Evolutionary conservation across 345 rosid species (phyloP).

Genomic region (Bretschneidera sinensis): DNA sequence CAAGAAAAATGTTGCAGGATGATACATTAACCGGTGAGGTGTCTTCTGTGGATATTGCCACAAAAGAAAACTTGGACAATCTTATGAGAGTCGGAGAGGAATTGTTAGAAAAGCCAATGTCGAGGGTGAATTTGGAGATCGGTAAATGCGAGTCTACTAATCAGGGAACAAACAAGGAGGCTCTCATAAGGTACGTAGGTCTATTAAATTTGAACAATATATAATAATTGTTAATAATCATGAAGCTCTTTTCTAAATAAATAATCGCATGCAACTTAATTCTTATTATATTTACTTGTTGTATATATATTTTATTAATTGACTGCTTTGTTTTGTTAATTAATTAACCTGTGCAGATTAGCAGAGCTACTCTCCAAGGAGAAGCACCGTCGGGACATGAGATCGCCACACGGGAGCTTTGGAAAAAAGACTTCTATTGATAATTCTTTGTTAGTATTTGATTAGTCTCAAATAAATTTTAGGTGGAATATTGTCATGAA

Average conservation of each 20-base stretch:
- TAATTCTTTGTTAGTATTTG: too few species aligned
- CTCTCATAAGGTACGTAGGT: slow-evolving; percentile 34
- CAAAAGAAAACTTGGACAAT: slow-evolving; percentile 29
- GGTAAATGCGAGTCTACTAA: slow-evolving; percentile 23
- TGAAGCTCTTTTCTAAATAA: too few species aligned
- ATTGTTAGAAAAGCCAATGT: slow-evolving; percentile 31
- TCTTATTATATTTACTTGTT: too few species aligned
- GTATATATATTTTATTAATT: too few species aligned
- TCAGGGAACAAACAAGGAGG: slow-evolving; percentile 35
- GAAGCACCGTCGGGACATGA: slow-evolving; percentile 30
- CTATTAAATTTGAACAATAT: background rate
- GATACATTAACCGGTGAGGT: slow-evolving; percentile 29
- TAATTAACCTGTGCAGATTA: slow-evolving; percentile 20
- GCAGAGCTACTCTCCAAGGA: slow-evolving; percentile 39
- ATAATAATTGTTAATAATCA: background rate
- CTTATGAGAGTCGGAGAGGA: slow-evolving; percentile 32
- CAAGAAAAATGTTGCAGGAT: too few species aligned
- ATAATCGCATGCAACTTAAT: too few species aligned
- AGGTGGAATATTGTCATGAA: too few species aligned
- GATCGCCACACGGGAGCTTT: slow-evolving; percentile 29
- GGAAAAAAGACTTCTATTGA: too few species aligned
- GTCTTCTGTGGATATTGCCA: slow-evolving; percentile 36
- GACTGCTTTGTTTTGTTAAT: too few species aligned
- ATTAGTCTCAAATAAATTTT: too few species aligned
- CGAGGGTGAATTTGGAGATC: slow-evolving; percentile 30